Evolutionary conservation across 768 basidiomycete genomes (phyloP).

Genomic region (Lactarius sanguifluus): DNA sequence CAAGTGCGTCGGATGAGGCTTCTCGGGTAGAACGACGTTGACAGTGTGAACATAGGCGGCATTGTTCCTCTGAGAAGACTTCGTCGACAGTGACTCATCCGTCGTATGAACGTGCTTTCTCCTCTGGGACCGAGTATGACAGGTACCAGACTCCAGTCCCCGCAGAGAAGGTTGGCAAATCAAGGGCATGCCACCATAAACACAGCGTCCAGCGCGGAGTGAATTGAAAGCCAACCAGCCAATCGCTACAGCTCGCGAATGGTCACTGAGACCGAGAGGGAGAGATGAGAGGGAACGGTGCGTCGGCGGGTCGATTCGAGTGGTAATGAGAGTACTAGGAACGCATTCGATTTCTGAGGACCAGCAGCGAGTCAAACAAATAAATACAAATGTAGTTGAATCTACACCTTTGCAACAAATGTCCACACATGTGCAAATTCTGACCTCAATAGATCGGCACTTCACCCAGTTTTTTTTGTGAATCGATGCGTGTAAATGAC

Average conservation of each 20-base stretch:
- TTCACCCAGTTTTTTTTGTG: too few species aligned
- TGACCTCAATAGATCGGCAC: too few species aligned
- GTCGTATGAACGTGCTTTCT: slow-evolving; percentile 5
- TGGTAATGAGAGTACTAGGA: background rate
- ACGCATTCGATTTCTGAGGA: background rate
- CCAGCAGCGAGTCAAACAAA: background rate
- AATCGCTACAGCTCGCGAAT: background rate
- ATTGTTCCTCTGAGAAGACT: slow-evolving; percentile 15
- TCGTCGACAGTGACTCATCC: slow-evolving; percentile 3
- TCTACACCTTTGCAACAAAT: too few species aligned
- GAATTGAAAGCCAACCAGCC: background rate
- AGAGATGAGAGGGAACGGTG: slow-evolving; percentile 1
- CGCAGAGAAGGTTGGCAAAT: slow-evolving; percentile 18
- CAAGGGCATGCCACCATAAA: slow-evolving; percentile 20
- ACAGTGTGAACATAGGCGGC: slow-evolving; percentile 17
- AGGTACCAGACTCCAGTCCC: slow-evolving; percentile 8
- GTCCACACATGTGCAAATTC: too few species aligned
- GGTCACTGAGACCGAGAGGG: background rate
- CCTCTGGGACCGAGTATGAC: slow-evolving; percentile 6
- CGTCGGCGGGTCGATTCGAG: background rate
- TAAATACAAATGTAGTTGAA: too few species aligned
- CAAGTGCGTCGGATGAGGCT: slow-evolving; percentile 8
- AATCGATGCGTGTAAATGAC: too few species aligned
- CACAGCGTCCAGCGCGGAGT: slow-evolving; percentile 25
- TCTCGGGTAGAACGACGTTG: slow-evolving; percentile 24